These are phyloP conservation scores for Xylariomycetidae sp. DNA, from an alignment of 2,329 filamentous ascomycete species.

Conservation along the genomic window DNA sequence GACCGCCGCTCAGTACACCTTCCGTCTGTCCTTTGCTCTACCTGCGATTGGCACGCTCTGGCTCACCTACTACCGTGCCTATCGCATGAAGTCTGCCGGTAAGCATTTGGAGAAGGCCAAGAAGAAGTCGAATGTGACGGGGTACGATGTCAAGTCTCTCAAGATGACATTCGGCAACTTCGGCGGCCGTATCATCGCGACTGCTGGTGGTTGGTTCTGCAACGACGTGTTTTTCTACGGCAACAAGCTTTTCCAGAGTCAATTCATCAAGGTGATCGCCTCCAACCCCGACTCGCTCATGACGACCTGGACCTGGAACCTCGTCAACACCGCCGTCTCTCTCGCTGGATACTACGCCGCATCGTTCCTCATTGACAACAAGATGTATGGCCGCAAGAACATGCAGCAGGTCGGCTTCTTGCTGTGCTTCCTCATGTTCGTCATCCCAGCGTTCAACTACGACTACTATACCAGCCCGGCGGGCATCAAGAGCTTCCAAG, in stretches of 20 bases:
- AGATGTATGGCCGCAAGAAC: slow-evolving; percentile 90
- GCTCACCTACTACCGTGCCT: slow-evolving; percentile 94
- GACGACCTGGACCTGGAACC: slow-evolving; percentile 85
- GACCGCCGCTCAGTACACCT: slow-evolving; percentile 79
- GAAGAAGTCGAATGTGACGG: slow-evolving; percentile 80
- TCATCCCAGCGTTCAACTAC: slow-evolving; percentile 85
- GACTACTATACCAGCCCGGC: slow-evolving; percentile 68
- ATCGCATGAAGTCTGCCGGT: slow-evolving; percentile 85
- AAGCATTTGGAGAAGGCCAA: slow-evolving; percentile 78
- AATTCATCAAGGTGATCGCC: slow-evolving; percentile 82
- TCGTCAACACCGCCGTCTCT: slow-evolving; percentile 84
- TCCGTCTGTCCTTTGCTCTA: slow-evolving; percentile 86
- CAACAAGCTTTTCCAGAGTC: slow-evolving; percentile 89
- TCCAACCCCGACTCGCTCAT: slow-evolving; percentile 66
- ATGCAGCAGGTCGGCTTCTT: slow-evolving; percentile 95
- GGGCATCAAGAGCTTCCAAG: slow-evolving; percentile 84
- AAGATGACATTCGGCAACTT: slow-evolving; percentile 75
- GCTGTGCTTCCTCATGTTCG: slow-evolving; percentile 88
- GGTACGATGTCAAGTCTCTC: slow-evolving; percentile 84
- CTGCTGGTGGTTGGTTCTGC: slow-evolving; percentile 84
- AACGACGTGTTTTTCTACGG: slow-evolving; percentile 99
- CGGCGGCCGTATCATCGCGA: slow-evolving; percentile 78
- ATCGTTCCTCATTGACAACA: slow-evolving; percentile 87
- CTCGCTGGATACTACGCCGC: slow-evolving; percentile 86
- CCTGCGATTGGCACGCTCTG: slow-evolving; percentile 86